phyloP scores from a whole-genome alignment of 805 yeast genomes.

The Debaryomyces hansenii region DNA sequence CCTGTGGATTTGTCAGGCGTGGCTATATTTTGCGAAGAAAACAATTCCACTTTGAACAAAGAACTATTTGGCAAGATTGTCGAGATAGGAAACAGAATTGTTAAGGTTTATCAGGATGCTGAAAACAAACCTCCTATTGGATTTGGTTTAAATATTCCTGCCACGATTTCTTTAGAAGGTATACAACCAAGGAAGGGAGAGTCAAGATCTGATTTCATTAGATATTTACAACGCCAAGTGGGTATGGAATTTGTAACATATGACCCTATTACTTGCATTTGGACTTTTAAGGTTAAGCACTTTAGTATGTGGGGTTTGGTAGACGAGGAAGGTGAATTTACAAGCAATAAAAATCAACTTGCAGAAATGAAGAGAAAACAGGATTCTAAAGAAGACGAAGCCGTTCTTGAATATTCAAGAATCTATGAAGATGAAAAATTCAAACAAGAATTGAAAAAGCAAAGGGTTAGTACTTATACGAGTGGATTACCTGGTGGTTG shows the following conservation, averaged over 20 bases:
- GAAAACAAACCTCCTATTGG: slow-evolving; percentile 59
- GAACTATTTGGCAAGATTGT: slow-evolving; percentile 38
- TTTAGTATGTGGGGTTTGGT: slow-evolving; percentile 93
- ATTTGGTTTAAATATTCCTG: slow-evolving; percentile 72
- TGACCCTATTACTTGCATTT: slow-evolving; percentile 70
- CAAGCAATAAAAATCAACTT: slow-evolving; percentile 29
- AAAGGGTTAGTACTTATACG: slow-evolving; percentile 28
- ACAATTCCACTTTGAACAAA: slow-evolving; percentile 36
- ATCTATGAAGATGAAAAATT: slow-evolving; percentile 29
- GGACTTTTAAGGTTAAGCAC: slow-evolving; percentile 85
- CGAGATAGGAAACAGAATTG: slow-evolving; percentile 47
- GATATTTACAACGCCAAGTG: slow-evolving; percentile 47
- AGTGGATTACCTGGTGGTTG: slow-evolving; percentile 40
- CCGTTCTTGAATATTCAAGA: slow-evolving; percentile 26
- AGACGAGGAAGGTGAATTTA: slow-evolving; percentile 55
- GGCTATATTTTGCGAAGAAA: slow-evolving; percentile 36
- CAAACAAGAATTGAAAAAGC: slow-evolving; percentile 35
- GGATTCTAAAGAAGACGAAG: slow-evolving; percentile 44
- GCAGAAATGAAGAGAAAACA: slow-evolving; percentile 30
- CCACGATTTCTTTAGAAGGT: slow-evolving; percentile 66
- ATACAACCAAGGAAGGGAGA: slow-evolving; percentile 51
- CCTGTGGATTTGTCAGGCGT: slow-evolving; percentile 70
- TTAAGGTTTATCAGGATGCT: slow-evolving; percentile 65
- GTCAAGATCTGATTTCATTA: slow-evolving; percentile 49
- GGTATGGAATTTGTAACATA: slow-evolving; percentile 83